Conservation (phyloP, 768 basidiomycete genomes). For the Trametes maxima region DNA sequence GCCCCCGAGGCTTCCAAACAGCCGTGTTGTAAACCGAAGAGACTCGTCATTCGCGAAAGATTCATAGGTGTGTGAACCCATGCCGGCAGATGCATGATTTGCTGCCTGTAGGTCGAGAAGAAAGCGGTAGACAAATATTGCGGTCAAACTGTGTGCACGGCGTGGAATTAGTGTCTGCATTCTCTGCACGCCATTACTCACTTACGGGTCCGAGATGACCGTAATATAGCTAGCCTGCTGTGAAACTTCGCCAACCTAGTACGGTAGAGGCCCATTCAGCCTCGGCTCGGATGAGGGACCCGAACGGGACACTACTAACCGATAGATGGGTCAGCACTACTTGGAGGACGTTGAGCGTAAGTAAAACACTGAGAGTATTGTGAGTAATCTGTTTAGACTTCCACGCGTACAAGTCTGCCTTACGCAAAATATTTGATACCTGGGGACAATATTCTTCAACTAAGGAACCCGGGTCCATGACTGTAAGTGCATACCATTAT, state of each 20-base stretch:
- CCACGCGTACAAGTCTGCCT: not conserved
- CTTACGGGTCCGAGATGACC: conserved; percentile 7
- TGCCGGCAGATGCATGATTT: not conserved
- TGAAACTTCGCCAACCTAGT: not conserved
- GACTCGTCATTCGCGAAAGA: too few species aligned
- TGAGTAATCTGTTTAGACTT: not conserved
- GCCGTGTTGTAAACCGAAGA: too few species aligned
- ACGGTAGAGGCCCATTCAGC: not conserved
- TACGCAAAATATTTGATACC: not conserved
- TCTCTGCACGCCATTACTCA: not conserved
- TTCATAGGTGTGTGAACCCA: too few species aligned
- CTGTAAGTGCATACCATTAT: not conserved
- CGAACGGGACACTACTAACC: not conserved
- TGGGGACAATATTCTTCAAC: not conserved
- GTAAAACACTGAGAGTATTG: not conserved
- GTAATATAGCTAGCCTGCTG: not conserved
- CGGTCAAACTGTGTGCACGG: not conserved
- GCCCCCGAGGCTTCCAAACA: too few species aligned
- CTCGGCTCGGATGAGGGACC: not conserved
- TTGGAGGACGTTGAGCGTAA: not conserved
- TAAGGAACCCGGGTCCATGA: not conserved
- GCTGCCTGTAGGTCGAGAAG: conserved; percentile 5
- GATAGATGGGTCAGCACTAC: not conserved
- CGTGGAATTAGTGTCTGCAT: not conserved
- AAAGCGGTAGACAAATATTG: conserved; percentile 6